Evolutionary conservation across 2,329 filamentous ascomycete genomes (phyloP), one percentile per base, ranked within the genome.

Genomic region (Cladosporium sp.): DNA sequence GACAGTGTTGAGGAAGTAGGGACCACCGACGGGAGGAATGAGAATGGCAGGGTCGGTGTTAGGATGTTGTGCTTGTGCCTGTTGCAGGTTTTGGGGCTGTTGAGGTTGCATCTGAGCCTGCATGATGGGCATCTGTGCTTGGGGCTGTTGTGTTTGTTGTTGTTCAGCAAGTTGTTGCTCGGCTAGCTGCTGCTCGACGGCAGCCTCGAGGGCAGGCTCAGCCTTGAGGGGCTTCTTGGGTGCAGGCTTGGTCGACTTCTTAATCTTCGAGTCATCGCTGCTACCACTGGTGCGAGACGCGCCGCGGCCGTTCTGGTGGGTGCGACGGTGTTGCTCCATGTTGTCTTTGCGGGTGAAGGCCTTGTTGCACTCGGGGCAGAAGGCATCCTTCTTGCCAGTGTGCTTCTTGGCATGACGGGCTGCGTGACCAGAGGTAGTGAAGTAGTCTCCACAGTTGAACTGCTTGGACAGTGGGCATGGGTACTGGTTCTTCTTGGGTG

Each of bases 331-430:
- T 74, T 91, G 89, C 78, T 91, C 90, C 89, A 92, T 92, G 77
- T 92, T 92, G 78, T 92, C 89, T 65, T 87, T 86, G 62, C 89
- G 86, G 10, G 88, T 91, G 66, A 92, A 92, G 67, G 88, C 89
- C 75, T 91, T 91, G 72, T 84, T 82, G 77, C 89, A 92, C 59
- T 87, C 87, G 0, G 80, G 75, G 66, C 81, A 89, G 32, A 85
- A 83, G 20, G 90, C 87, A 13, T 85, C 85, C 76, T 92, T 92
- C 73, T 90, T 88, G 49, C 87, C 87, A 1, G 87, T 90, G 76
- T 93, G 89, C 68, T 91, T 91, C 73, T 91, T 91, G 59, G 88
- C 89, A 71, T 93, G 89, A 39, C 89, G 85, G 42, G 89, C 90
- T n/a, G 90, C 88, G 67, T 93, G 89, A 42, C 89, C 89, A 0